A percentile compares a stretch with the other conserved stretches of the same genome.
Conservation (phyloP, 2,329 filamentous ascomycete genomes). For the Periglandula ipomoeae region DNA sequence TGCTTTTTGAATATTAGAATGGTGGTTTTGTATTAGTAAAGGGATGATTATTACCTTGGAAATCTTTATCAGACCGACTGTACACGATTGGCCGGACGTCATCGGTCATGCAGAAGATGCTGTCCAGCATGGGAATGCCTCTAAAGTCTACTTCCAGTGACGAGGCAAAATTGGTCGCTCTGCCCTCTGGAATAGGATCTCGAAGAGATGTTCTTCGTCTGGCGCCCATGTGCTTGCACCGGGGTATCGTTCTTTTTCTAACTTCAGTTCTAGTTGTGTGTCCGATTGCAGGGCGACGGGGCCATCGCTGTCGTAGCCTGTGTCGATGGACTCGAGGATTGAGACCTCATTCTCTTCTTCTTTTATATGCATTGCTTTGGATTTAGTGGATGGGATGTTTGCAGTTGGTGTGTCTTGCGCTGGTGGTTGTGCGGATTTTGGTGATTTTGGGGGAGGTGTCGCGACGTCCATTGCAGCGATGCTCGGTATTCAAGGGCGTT, state of each 20-base stretch:
- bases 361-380: neutral
- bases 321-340: conserved; percentile 4
- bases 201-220: conserved; percentile 37
- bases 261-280: conserved; percentile 27
- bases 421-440: neutral
- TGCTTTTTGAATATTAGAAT: no score
- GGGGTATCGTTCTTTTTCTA: conserved; percentile 31
- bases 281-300: neutral
- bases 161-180: conserved; percentile 30
- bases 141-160: conserved; percentile 31
- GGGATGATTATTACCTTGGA: conserved; percentile 22
- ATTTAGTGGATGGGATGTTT: neutral
- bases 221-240: conserved; percentile 40
- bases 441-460: neutral
- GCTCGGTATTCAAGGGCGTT: no score
- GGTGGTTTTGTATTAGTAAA: no score
- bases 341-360: conserved; percentile 2
- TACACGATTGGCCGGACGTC: conserved; percentile 27
- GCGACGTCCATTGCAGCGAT: neutral
- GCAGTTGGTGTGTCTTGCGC: neutral
- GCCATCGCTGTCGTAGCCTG: conserved; percentile 8
- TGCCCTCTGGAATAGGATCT: conserved; percentile 32
- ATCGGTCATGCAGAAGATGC: conserved; percentile 24
- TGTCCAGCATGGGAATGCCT: conserved; percentile 28
- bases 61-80: conserved; percentile 26